Evolutionary conservation across 192 early-diverging fungal genomes (phyloP), one percentile per base, ranked within the genome.

Genomic region (Bifiguratus adelaidae): DNA sequence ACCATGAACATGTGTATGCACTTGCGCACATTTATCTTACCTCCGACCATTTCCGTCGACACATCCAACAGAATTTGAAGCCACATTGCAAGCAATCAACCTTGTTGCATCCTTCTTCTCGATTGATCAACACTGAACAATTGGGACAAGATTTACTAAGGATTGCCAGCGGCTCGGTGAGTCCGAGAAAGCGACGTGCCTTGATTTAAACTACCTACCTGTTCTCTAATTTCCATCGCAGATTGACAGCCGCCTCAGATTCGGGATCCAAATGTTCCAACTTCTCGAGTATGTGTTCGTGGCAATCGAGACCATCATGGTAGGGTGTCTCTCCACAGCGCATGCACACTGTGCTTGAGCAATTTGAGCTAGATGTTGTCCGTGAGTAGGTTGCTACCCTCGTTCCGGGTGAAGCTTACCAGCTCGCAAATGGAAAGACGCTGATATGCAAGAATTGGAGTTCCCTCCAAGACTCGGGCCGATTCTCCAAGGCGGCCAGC

Each of bases 71-170:
- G 37, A 82, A 83, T 28, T 67, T 65, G 60, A 73, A 58, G 7
- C 81, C 80, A 48, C 81, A 83, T 15, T 65, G 61, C 37, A 68
- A 63, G 26, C 81, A 83, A 28, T 82, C 80, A 0, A 83, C 73
- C 52, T 83, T 83, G 48, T 82, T 79, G 43, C 81, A 83, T 3
- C 81, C 81, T 56, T 83, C 81, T 41, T 83, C 81, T 25, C 81
- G 55, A 27, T 73, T 73, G 34, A 83, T 83, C 53, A 81, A 35
- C 25, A 78, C 73, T 21, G 67, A 78, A 51, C 81, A 83, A 35
- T 64, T 70, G 7, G 81, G 81, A 42, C 81, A 83, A n/a, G 57
- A 59, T 27, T 74, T 79, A 24, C 72, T 65, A 44, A 34, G 45
- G 41, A 33, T 51, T 51, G 37, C 23, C 21, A 44, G 25, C 16